Percentiles rank a stretch among this genome's conserved stretches.
Conservation (phyloP, 2,329 filamentous ascomycete genomes). For the Aspergillus sojae region DNA sequence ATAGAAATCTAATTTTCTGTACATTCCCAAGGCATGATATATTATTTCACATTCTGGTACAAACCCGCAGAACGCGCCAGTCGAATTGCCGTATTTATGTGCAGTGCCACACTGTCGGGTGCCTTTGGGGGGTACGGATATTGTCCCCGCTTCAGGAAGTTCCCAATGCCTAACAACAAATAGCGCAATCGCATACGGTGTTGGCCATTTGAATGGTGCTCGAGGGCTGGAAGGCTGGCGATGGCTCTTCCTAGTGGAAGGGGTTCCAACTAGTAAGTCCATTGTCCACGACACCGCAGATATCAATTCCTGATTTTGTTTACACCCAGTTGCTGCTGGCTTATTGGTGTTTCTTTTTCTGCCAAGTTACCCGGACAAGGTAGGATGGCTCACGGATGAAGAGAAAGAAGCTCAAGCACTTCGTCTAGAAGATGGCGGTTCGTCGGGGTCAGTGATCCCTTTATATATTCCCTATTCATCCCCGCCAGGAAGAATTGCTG, state of each 20-base stretch:
- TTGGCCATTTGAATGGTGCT: conserved; percentile 6
- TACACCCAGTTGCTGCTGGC: neutral
- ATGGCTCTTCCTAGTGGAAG: conserved; percentile 14
- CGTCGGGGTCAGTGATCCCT: no score
- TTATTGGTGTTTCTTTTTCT: conserved; percentile 18
- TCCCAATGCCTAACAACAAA: neutral
- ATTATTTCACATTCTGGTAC: conserved; percentile 43
- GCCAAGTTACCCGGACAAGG: conserved; percentile 24
- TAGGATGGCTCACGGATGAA: conserved; percentile 17
- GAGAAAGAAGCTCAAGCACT: conserved; percentile 13
- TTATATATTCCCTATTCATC: no score
- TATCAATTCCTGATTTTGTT: neutral
- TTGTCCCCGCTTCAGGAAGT: neutral
- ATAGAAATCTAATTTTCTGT: no score
- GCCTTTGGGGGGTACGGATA: conserved; percentile 5
- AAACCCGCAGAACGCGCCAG: conserved; percentile 36
- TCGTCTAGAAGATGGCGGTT: neutral
- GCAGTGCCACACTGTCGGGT: neutral
- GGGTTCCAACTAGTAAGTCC: neutral
- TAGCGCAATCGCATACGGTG: conserved; percentile 12
- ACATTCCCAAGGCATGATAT: conserved; percentile 24
- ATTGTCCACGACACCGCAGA: neutral
- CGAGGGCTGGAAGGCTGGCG: neutral
- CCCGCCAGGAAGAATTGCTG: no score
- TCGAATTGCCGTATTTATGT: conserved; percentile 16